Evolutionary conservation across 2,329 filamentous ascomycete species (phyloP).

Genomic region (Paecilomyces sp.): DNA sequence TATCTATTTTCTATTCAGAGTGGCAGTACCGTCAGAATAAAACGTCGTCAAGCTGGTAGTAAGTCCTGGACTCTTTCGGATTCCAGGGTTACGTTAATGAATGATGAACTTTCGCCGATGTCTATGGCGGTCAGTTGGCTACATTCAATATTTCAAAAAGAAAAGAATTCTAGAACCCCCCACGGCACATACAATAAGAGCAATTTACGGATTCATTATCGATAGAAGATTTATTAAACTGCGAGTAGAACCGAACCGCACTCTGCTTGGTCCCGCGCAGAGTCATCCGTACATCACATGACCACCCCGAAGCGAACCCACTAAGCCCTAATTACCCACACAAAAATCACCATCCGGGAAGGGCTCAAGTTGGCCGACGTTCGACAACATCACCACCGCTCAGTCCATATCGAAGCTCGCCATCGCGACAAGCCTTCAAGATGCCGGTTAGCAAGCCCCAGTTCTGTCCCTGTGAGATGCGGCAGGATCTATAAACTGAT

Average conservation of each 20-base stretch:
- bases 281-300: slow-evolving; percentile 22
- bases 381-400: slow-evolving; percentile 21
- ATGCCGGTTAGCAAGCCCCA: slow-evolving; percentile 44
- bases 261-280: neutral
- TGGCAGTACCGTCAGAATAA: too few relatives aligned
- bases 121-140: too few relatives aligned
- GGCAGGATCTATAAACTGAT: slow-evolving; percentile 3
- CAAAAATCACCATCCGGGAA: slow-evolving; percentile 27
- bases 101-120: too few relatives aligned
- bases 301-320: slow-evolving; percentile 28
- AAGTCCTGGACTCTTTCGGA: too few relatives aligned
- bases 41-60: too few relatives aligned
- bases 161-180: too few relatives aligned
- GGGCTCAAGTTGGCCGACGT: slow-evolving; percentile 21
- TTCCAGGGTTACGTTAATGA: too few relatives aligned
- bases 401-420: slow-evolving; percentile 31
- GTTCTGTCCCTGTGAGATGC: neutral
- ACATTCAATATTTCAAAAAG: too few relatives aligned
- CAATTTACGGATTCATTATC: neutral
- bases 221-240: neutral
- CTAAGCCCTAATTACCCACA: slow-evolving; percentile 32
- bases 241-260: neutral
- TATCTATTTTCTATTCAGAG: too few relatives aligned
- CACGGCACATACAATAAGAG: neutral
- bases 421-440: slow-evolving; percentile 42